phyloP scores from a whole-genome alignment of 2,329 filamentous ascomycete species.

The Daldinia sp. region DNA sequence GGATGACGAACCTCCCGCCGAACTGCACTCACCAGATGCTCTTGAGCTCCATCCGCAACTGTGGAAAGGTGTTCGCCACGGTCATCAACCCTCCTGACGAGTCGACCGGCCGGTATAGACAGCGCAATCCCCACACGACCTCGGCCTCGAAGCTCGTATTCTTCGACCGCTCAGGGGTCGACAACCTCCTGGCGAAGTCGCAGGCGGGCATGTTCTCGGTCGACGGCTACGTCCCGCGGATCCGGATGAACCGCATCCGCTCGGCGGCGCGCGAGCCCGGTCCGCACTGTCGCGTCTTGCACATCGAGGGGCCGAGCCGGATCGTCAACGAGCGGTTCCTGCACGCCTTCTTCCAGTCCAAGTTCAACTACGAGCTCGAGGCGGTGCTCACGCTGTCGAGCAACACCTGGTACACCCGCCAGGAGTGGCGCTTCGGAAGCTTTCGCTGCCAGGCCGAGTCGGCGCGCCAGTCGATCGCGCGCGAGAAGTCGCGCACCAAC shows the following conservation, averaged over 20 bases:
- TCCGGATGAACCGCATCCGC: constrained; percentile 64
- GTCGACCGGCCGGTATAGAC: constrained; percentile 51
- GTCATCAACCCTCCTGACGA: constrained; percentile 63
- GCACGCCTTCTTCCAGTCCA: constrained; percentile 55
- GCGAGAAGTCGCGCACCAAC: constrained; percentile 25
- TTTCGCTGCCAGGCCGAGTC: constrained; percentile 67
- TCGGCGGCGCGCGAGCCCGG: constrained; percentile 49
- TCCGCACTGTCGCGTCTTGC: constrained; percentile 60
- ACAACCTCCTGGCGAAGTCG: constrained; percentile 60
- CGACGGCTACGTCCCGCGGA: constrained; percentile 53
- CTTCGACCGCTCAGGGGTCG: constrained; percentile 62
- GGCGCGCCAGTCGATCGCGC: constrained; percentile 50
- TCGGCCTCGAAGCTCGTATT: constrained; percentile 59
- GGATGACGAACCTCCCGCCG: constrained; percentile 64
- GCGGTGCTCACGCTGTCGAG: constrained; percentile 51
- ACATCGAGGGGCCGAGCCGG: constrained; percentile 59
- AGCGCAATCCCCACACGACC: constrained; percentile 58
- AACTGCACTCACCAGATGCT: constrained; percentile 58
- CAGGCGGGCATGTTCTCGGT: constrained; percentile 59
- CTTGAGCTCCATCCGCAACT: constrained; percentile 57
- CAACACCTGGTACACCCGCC: constrained; percentile 43
- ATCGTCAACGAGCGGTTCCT: constrained; percentile 60
- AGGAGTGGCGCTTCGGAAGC: constrained; percentile 67
- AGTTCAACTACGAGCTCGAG: constrained; percentile 64
- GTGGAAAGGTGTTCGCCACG: constrained; percentile 64